These are phyloP conservation scores for Colletotrichum spaethianum DNA, from an alignment of 2,329 filamentous ascomycete species.

Conservation along the genomic window DNA sequence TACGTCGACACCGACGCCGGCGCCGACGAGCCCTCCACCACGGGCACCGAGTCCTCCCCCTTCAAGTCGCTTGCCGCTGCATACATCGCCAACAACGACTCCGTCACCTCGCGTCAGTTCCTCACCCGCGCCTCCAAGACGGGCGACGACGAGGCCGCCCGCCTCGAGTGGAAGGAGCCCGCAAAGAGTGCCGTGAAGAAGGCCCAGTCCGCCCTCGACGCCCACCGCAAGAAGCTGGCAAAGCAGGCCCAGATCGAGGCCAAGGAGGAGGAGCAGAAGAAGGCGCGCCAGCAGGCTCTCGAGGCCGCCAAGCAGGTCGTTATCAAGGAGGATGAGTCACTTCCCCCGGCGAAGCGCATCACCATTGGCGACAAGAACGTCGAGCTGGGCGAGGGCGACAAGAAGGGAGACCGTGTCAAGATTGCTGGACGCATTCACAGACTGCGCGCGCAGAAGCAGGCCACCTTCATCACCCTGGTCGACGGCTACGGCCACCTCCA, in stretches of 20 bases:
- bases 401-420: slow-evolving; percentile 80
- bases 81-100: slow-evolving; percentile 78
- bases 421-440: slow-evolving; percentile 89
- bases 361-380: slow-evolving; percentile 80
- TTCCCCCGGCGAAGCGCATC: slow-evolving; percentile 83
- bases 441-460: slow-evolving; percentile 84
- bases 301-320: slow-evolving; percentile 85
- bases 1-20: slow-evolving; percentile 89
- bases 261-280: slow-evolving; percentile 76
- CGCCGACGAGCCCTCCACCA: slow-evolving; percentile 75
- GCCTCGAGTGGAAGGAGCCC: slow-evolving; percentile 83
- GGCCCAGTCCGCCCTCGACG: slow-evolving; percentile 80
- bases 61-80: slow-evolving; percentile 87
- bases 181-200: slow-evolving; percentile 91
- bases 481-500: slow-evolving; percentile 90
- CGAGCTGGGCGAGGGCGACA: slow-evolving; percentile 68
- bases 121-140: slow-evolving; percentile 78
- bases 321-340: slow-evolving; percentile 76
- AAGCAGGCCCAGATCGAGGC: slow-evolving; percentile 82
- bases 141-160: slow-evolving; percentile 74
- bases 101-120: slow-evolving; percentile 70
- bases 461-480: slow-evolving; percentile 87
- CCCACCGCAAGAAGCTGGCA: slow-evolving; percentile 86
- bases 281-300: slow-evolving; percentile 73
- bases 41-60: slow-evolving; percentile 80